Conservation (phyloP, 164 flowering plant genomes). For the Macadamia tetraphylla region DNA sequence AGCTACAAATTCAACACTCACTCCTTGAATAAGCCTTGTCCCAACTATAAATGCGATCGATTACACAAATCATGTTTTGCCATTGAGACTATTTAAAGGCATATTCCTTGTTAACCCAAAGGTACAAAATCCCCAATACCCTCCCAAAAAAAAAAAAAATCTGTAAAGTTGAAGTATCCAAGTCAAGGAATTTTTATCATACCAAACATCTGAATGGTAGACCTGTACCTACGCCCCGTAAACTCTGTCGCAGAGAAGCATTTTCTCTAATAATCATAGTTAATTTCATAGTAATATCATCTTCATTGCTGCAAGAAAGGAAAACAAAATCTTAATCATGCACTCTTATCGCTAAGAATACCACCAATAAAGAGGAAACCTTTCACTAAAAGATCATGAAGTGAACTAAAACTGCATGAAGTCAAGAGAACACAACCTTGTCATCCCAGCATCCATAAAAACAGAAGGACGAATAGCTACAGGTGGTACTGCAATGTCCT, state of each 20-base stretch:
- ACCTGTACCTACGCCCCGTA: conserved; percentile 32
- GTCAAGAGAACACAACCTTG: conserved; percentile 34
- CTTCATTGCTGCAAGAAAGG: conserved; percentile 78
- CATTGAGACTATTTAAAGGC: no score
- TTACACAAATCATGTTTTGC: no score
- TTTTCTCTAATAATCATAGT: conserved; percentile 48
- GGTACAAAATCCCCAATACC: not conserved
- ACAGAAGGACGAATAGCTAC: conserved; percentile 82
- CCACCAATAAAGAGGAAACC: not conserved
- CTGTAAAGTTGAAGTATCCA: no score
- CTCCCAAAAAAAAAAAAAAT: not conserved
- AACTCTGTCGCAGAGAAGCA: conserved; percentile 43
- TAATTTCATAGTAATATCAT: conserved; percentile 66
- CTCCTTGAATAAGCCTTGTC: not conserved
- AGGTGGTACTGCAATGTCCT: conserved; percentile 82
- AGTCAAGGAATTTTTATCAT: conserved; percentile 6
- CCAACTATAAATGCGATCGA: no score
- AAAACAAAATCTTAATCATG: conserved; percentile 4
- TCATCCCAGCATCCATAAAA: conserved; percentile 52
- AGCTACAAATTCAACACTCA: not conserved
- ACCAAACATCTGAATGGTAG: conserved; percentile 41
- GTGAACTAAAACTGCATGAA: not conserved
- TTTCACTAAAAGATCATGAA: not conserved
- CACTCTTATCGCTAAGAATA: not conserved
- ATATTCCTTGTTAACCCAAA: no score